Evolutionary conservation across 2,329 filamentous ascomycete genomes (phyloP).

Genomic region (Celoporthe dispersa): DNA sequence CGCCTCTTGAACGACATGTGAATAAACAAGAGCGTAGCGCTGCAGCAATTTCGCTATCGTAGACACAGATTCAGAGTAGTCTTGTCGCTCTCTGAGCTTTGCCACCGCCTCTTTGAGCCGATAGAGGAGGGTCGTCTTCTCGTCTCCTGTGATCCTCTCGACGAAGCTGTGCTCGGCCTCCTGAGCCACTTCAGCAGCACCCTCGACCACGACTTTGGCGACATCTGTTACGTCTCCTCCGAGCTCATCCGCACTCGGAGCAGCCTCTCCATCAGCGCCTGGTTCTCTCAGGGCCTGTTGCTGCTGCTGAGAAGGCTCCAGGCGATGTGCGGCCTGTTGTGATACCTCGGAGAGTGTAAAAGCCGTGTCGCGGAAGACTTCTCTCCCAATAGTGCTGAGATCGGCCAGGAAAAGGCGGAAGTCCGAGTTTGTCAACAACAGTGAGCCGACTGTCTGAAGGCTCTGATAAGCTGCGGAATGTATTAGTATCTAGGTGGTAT

Average conservation of each 20-base stretch:
- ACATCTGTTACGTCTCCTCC: conserved; percentile 60
- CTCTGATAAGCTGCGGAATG: conserved; percentile 72
- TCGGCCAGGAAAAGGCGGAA: conserved; percentile 87
- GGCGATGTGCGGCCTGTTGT: conserved; percentile 70
- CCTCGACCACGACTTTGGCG: conserved; percentile 57
- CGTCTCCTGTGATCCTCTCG: conserved; percentile 73
- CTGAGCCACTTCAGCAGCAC: conserved; percentile 54
- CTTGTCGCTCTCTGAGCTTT: conserved; percentile 73
- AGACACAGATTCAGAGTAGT: conserved; percentile 87
- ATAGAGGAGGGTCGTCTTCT: conserved; percentile 73
- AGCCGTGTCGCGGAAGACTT: conserved; percentile 87
- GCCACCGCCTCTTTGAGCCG: conserved; percentile 77
- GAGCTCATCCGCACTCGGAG: conserved; percentile 66
- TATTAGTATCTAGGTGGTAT: conserved; percentile 31
- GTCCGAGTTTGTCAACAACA: conserved; percentile 89
- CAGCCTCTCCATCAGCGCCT: conserved; percentile 51
- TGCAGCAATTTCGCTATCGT: conserved; percentile 76
- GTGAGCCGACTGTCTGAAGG: conserved; percentile 77
- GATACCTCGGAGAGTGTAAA: conserved; percentile 78
- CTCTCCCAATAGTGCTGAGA: conserved; percentile 74
- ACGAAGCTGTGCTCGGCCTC: conserved; percentile 72
- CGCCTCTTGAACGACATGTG: conserved; percentile 70
- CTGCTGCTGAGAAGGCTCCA: conserved; percentile 71
- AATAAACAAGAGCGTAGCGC: conserved; percentile 78
- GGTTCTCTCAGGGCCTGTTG: conserved; percentile 57